Evolutionary conservation across 2,329 filamentous ascomycete genomes (phyloP).

Genomic region (Orbilia quercus): DNA sequence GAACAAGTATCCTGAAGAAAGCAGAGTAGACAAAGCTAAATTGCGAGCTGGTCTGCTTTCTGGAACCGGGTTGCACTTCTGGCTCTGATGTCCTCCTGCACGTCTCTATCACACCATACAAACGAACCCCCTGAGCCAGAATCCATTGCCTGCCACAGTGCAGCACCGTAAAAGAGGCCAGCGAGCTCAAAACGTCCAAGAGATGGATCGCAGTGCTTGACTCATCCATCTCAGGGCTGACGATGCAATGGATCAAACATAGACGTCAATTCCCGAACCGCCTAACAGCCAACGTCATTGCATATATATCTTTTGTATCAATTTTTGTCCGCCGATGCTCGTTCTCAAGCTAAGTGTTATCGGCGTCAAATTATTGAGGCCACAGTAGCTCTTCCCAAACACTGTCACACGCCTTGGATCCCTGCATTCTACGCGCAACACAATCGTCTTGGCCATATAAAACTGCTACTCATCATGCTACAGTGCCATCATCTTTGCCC

Average conservation of each 20-base stretch:
- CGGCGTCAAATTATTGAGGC: slow-evolving; percentile 20
- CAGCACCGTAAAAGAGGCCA: slow-evolving; percentile 4
- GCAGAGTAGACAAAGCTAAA: neutral
- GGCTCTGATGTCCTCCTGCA: slow-evolving; percentile 22
- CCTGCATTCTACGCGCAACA: slow-evolving; percentile 30
- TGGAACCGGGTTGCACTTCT: slow-evolving; percentile 11
- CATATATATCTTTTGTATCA: no score
- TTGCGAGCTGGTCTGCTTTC: neutral
- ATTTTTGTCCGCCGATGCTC: no score
- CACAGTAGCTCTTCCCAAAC: slow-evolving; percentile 36
- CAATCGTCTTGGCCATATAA: neutral
- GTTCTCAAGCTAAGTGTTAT: no score
- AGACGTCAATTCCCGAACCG: no score
- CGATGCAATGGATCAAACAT: no score
- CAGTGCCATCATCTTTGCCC: neutral
- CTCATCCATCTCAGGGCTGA: neutral
- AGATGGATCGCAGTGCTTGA: neutral
- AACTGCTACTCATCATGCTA: neutral
- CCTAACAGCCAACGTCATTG: no score
- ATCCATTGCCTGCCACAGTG: neutral
- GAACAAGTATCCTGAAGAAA: slow-evolving; percentile 24
- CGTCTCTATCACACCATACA: slow-evolving; percentile 17
- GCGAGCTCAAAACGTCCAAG: neutral
- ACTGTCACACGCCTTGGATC: slow-evolving; percentile 19
- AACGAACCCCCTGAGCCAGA: slow-evolving; percentile 6